Evolutionary conservation across 192 early-diverging fungal genomes (phyloP), one percentile per base, ranked within the genome.

Genomic region (Gryganskiella cystojenkinii): DNA sequence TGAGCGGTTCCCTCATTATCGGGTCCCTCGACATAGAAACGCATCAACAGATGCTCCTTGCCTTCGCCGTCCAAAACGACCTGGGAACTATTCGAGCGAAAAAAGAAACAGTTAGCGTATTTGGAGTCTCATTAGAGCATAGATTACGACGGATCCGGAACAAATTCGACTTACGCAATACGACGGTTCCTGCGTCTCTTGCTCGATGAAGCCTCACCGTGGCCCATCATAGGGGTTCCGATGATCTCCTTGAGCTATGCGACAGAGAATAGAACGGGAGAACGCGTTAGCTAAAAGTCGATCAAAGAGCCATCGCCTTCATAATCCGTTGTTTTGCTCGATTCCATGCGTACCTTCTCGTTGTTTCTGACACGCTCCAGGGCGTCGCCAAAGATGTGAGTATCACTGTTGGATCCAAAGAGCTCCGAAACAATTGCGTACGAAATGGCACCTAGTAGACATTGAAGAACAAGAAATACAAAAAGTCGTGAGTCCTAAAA

Each of bases 1-100:
- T 81, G 72, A 3, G 80, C 83, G 9, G 73, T 82, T 42, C 87
- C 87, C 63, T 82, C 71, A 27, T 61, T 82, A 37, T 79, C 40
- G 3, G 83, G 75, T 5, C 87, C 87, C 51, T 88, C 85, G 20
- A 88, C 73, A 64, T 86, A 85, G 65, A 88, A 83, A 13, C 68
- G 68, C 82, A 88, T 85, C 49, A 88, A 53, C 61, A 84, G 61
- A 56, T 88, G 87, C 44, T 72, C 71, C 14, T 80, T 75, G 28
- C 83, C 80, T n/a, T 83, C 67, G 0, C 49, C 56, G 49, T 86
- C 85, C 47, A 82, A 63, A 31, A 82, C 67, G 14, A 85, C 61
- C 71, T 85, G 87, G 10, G 82, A 81, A 13, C 66, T 75, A 54
- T 58, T 54, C 33, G 22, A 40, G 19, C 1, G n/a, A 47, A 22